phyloP scores from a whole-genome alignment of 257 asterid genomes.

The Echites panduratus region DNA sequence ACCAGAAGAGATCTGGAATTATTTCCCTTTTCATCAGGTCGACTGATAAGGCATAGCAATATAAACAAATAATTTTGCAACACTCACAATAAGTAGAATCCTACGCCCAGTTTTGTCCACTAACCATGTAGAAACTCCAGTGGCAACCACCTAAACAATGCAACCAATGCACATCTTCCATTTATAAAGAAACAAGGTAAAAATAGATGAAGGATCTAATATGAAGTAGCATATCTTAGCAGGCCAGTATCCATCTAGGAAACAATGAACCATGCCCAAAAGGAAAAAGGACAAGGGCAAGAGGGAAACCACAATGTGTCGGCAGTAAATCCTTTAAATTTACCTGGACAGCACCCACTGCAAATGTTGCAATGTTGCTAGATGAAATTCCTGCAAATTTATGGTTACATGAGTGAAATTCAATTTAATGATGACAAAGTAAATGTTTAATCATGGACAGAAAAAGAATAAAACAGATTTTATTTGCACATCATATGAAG shows the following conservation, averaged over 20 bases:
- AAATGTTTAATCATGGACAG: neutral
- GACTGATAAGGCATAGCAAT: neutral
- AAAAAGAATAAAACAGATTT: neutral
- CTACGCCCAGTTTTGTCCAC: constrained; percentile 92
- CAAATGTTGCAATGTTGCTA: constrained; percentile 70
- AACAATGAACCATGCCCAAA: neutral
- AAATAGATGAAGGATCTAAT: neutral
- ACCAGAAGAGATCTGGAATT: constrained; percentile 63
- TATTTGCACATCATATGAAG: neutral
- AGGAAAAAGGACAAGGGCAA: neutral
- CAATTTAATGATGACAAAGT: constrained; percentile 7
- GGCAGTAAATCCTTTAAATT: constrained; percentile 18
- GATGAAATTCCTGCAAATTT: constrained; percentile 72
- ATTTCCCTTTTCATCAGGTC: constrained; percentile 15
- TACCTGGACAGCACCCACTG: constrained; percentile 84
- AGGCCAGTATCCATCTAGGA: neutral
- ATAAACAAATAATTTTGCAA: neutral
- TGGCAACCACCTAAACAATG: constrained; percentile 68
- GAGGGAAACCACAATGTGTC: neutral
- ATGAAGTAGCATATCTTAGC: neutral
- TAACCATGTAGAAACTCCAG: constrained; percentile 79
- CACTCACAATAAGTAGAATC: constrained; percentile 68
- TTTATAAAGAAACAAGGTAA: constrained; percentile 4
- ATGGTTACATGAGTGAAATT: constrained; percentile 18
- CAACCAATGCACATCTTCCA: neutral